Base-by-base conservation (phyloP, 176 grass and related monocot species). In the Aegilops tauschii region DNA sequence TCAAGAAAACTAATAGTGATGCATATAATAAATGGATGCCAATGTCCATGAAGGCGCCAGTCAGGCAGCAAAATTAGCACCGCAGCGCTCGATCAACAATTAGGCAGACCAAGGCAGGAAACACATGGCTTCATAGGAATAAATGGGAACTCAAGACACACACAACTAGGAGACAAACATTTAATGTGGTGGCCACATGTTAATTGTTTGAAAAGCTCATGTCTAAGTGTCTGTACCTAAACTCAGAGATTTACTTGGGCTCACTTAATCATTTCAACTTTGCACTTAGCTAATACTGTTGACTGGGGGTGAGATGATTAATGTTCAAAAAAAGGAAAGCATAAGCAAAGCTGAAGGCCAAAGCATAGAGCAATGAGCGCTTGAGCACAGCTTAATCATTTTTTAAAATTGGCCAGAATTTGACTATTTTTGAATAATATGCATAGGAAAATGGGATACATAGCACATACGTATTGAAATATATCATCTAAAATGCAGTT, bases 21-120 rank as follows among this genome's bases (percentile, higher is more conserved):
- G 61, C 23, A 82, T 16, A 66, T 68, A 83, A 88, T 1, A 82
- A 78, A 88, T 47, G 63, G 18, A 78, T 61, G 8, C 1, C 27
- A 31, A 27, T 76, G 73, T 54, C 9, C 8, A 54, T 2, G 7
- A 25, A 30, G 44, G 73, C 13, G 4, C 45, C 45, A 10, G 73
- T 76, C 45, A 76, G 45, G 27, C 14, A 76, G 72, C 16, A 75
- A 75, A 75, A 75, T 13, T 50, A 49, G 72, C 47, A 49, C 42
- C 36, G n/a, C 45, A 49, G 13, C 13, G 3, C 42, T 42, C 25
- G 3, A 8, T 75, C 72, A 8, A 23, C 72, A 52, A 76, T 30
- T 76, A 76, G 44, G 73, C 8, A 1, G 14, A 25, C 25, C 72
- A 76, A 74, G 23, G 71, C 42, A 23, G 71, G 12, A 77, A 73